A percentile compares a stretch with the other conserved stretches of the same genome.
Conservation (phyloP, 2,329 filamentous ascomycete genomes). For the Chaetomium olivaceum region DNA sequence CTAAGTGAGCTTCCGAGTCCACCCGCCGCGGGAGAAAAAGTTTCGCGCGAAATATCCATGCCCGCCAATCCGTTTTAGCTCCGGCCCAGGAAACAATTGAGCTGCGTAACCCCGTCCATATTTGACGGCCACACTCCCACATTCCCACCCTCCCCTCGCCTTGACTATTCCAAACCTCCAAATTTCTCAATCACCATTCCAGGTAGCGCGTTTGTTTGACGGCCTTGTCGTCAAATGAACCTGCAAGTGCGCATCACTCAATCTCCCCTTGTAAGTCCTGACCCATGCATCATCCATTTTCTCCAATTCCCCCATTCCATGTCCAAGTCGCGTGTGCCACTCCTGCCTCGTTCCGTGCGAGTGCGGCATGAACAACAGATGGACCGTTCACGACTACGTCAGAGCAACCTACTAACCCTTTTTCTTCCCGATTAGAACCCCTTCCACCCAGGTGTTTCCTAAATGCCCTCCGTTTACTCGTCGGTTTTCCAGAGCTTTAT, state of each 20-base stretch:
- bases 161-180: conserved; percentile 24
- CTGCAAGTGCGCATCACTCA: conserved; percentile 70
- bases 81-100: conserved; percentile 1
- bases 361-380: not conserved
- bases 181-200: conserved; percentile 25
- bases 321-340: not conserved
- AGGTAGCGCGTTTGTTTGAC: conserved; percentile 85
- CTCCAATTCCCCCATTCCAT: not conserved
- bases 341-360: not conserved
- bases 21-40: conserved; percentile 27
- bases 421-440: conserved; percentile 45
- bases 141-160: conserved; percentile 17
- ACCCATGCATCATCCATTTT: not conserved
- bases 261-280: conserved; percentile 62
- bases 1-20: conserved; percentile 29
- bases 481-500: conserved; percentile 77
- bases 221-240: conserved; percentile 97
- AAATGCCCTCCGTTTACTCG: conserved; percentile 82
- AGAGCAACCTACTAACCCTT: not conserved
- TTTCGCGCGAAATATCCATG: conserved; percentile 15
- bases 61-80: conserved; percentile 13
- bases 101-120: conserved; percentile 10
- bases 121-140: conserved; percentile 24
- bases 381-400: not conserved
- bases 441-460: conserved; percentile 68